phyloP scores from a whole-genome alignment of 257 asterid species.

The Nicotiana knightiana region DNA sequence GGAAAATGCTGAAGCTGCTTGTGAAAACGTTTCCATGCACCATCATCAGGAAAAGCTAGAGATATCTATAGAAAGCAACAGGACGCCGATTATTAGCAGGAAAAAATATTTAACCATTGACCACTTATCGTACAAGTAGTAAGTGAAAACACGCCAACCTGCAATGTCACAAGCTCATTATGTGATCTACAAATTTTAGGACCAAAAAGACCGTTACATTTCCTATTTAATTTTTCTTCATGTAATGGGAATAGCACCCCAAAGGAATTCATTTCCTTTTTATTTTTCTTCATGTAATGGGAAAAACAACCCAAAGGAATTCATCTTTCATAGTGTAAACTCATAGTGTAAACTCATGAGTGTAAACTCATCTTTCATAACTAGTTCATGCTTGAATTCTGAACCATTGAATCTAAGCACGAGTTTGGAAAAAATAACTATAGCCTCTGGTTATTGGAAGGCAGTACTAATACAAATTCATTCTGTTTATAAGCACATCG shows the following conservation, averaged over 20 bases:
- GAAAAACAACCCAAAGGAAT: background rate
- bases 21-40: slow-evolving; percentile 99
- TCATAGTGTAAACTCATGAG: background rate
- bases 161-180: background rate
- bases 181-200: background rate
- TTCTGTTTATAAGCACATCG: background rate
- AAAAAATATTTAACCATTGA: background rate
- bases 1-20: slow-evolving; percentile 99
- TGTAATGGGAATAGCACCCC: background rate
- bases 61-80: slow-evolving; percentile 52
- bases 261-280: background rate
- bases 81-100: background rate
- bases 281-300: background rate
- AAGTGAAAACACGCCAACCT: background rate
- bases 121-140: background rate
- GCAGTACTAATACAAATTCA: background rate
- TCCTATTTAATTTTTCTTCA: background rate
- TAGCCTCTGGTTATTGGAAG: background rate
- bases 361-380: background rate
- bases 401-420: background rate
- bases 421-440: background rate
- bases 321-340: background rate
- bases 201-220: background rate
- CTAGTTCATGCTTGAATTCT: background rate
- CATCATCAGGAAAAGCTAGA: slow-evolving; percentile 97